These are phyloP conservation scores for Microbotryum intermedium DNA, from an alignment of 1,284 basidiomycete genomes.

Conservation along the genomic window DNA sequence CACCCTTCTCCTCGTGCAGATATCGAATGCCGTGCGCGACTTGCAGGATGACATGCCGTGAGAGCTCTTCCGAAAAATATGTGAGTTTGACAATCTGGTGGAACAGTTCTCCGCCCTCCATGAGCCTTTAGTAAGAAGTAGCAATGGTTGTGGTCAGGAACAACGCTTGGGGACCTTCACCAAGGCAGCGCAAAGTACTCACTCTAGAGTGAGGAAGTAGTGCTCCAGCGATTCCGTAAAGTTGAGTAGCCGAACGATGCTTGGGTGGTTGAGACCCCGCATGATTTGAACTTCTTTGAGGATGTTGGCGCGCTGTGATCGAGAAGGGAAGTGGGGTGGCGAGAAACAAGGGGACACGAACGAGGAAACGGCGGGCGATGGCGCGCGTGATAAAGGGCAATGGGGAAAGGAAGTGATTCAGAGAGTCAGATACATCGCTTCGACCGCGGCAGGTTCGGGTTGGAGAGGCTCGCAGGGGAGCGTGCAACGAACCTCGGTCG, in stretches of 20 bases:
- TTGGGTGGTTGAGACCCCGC: constrained; percentile 83
- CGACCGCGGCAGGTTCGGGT: constrained; percentile 34
- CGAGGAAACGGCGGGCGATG: constrained; percentile 12
- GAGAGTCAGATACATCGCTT: constrained; percentile 26
- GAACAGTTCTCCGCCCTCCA: constrained; percentile 97
- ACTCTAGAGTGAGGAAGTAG: constrained; percentile 88
- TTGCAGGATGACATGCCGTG: constrained; percentile 93
- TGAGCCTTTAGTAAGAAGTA: constrained; percentile 49
- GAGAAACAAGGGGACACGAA: constrained; percentile 21
- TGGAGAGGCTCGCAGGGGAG: constrained; percentile 32
- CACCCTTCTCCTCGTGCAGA: constrained; percentile 93
- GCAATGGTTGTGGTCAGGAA: not conserved
- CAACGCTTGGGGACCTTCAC: not conserved
- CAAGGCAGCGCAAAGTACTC: not conserved
- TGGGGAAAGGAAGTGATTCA: not conserved
- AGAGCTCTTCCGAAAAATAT: constrained; percentile 91
- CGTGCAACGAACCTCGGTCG: constrained; percentile 34
- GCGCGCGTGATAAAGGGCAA: constrained; percentile 6
- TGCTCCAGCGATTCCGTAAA: constrained; percentile 88
- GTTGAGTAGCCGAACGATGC: constrained; percentile 77
- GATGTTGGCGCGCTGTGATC: constrained; percentile 81
- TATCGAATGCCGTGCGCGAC: constrained; percentile 93
- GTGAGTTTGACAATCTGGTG: constrained; percentile 99
- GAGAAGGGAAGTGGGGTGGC: not conserved
- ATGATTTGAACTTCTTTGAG: constrained; percentile 99